Evolutionary conservation across 331 rosid genomes (phyloP), one percentile per base, ranked within the genome.

Genomic region (Quercus tomentella): DNA sequence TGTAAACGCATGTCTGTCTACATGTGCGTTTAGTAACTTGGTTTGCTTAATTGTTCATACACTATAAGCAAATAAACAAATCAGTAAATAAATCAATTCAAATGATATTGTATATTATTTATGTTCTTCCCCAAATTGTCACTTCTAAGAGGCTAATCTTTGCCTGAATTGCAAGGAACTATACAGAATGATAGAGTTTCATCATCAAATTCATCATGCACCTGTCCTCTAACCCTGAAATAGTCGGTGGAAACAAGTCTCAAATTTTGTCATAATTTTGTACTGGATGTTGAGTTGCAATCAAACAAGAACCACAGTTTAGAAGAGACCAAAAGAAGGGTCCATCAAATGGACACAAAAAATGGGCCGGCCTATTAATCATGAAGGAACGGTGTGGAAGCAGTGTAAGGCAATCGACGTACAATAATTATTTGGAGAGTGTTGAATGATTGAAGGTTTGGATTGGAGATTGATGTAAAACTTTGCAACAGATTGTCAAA

Each of bases 211-310:
- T 41, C 45, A 37, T 52, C 65, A 69, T 20, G 49, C 54, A 73
- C 82, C 28, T 79, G 76, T 76, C 72, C 73, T 57, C 69, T 43
- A 51, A 74, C 55, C 73, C 20, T 49, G 74, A 12, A 52, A 65
- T 73, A 23, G 79, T 75, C 80, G 82, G 85, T 76, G 75, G 75
- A 54, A 74, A 74, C 73, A 77, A 23, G 57, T 28, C 75, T 28
- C 63, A 22, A 57, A 26, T 70, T 43, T 55, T 76, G 79, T 66
- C 83, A 20, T 77, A 61, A 28, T 83, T 43, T 73, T 77, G 25
- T 45, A 71, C 63, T 78, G 68, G 20, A 60, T 58, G 52, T 28
- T 56, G 54, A 54, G 22, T 62, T 1, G 75, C 63, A n/a, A 57
- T 57, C 63, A 21, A 57, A 57, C 63, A 4, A 57, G 63, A 57